Evolutionary conservation across 2,329 filamentous ascomycete genomes (phyloP).

Genomic region (Bipolaris sorokiniana): DNA sequence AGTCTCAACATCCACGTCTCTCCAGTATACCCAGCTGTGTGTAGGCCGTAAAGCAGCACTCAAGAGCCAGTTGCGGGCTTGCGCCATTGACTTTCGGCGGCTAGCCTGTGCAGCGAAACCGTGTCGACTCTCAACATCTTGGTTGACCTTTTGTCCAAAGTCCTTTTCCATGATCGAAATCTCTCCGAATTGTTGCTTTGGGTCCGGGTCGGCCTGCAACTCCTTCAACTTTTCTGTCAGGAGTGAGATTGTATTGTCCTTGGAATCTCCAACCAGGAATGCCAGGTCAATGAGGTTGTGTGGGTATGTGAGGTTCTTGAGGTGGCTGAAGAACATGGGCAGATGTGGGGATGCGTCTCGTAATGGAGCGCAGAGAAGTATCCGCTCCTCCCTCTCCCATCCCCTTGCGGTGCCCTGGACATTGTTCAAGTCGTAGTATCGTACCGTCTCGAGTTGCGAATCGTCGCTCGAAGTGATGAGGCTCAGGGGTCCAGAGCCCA

Average conservation of each 20-base stretch:
- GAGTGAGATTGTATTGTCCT: constrained; percentile 82
- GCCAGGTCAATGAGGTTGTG: constrained; percentile 96
- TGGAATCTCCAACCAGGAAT: constrained; percentile 96
- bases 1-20: constrained; percentile 97
- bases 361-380: constrained; percentile 91
- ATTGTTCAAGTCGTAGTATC: constrained; percentile 94
- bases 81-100: constrained; percentile 94
- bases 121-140: constrained; percentile 96
- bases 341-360: constrained; percentile 91
- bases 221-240: constrained; percentile 76
- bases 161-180: constrained; percentile 99
- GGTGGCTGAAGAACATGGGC: constrained; percentile 97
- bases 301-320: constrained; percentile 95
- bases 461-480: constrained; percentile 71
- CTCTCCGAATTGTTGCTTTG: constrained; percentile 86
- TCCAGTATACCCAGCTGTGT: constrained; percentile 99
- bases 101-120: constrained; percentile 96
- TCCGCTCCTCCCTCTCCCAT: constrained; percentile 95
- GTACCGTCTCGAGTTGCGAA: constrained; percentile 88
- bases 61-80: constrained; percentile 94
- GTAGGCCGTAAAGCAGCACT: constrained; percentile 92
- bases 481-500: constrained; percentile 70
- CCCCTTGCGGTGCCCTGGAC: constrained; percentile 90
- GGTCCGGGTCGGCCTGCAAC: constrained; percentile 80
- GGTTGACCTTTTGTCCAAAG: constrained; percentile 96